Percentiles rank a stretch among this genome's conserved stretches.
phyloP scores from a whole-genome alignment of 257 asterid genomes.

The Solanum verrucosum region DNA sequence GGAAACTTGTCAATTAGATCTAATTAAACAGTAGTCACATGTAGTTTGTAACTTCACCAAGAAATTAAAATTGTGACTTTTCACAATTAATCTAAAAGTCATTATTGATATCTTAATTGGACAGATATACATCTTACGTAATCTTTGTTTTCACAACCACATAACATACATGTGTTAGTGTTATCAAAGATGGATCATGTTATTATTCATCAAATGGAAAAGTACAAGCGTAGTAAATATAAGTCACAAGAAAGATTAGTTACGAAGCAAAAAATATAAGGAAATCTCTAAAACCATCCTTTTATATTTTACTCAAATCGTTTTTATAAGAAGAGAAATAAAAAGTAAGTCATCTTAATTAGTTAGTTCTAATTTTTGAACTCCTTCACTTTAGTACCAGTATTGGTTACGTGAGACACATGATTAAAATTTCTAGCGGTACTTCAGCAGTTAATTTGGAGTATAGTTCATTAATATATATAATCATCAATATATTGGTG shows the following conservation, averaged over 20 bases:
- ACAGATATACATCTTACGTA: neutral
- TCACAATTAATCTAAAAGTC: neutral
- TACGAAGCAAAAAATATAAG: neutral
- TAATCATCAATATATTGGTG: neutral
- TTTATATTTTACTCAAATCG: too few species aligned
- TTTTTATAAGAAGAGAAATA: neutral
- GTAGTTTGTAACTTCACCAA: neutral
- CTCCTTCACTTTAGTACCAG: neutral
- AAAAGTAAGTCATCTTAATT: neutral
- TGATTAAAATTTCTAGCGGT: neutral
- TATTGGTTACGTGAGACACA: neutral
- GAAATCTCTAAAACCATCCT: neutral
- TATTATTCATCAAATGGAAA: neutral
- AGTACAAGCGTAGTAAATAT: neutral
- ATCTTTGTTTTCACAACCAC: neutral
- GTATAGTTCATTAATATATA: neutral
- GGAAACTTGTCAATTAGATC: neutral
- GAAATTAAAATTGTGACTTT: neutral
- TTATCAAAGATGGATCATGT: neutral
- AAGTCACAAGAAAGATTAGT: neutral
- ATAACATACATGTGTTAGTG: neutral
- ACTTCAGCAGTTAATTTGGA: neutral
- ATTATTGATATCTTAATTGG: neutral
- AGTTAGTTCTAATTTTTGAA: neutral
- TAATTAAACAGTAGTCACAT: neutral